Base-by-base conservation (phyloP, 169 alveolate genomes). In the Condylostoma magnum region DNA sequence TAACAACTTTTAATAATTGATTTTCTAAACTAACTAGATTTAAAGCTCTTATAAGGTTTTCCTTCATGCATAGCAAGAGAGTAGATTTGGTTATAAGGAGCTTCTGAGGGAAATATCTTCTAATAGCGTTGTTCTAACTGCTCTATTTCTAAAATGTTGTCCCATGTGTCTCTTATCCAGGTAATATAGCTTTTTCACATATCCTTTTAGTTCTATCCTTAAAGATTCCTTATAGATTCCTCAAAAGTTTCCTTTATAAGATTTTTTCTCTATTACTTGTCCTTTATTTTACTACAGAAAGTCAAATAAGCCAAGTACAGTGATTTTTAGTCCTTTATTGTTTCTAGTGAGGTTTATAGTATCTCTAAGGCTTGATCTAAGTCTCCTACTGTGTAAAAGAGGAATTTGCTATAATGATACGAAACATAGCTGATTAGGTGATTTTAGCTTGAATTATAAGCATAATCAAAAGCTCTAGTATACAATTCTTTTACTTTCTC, bases 111-210 rank as follows among this genome's bases (percentile, higher is more conserved):
- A 27, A 46, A n/a, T 6, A 44, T 6, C 47, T 66, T 33, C n/a
- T n/a, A 12, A 4, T 46, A 66, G 12, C 43, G 18, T 44, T 43
- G 18, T 47, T 66, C 75, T 0, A 47, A 43, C 30, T 66, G 65
- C 33, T n/a, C 18, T 12, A 66, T 25, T 8, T n/a, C 10, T 10
- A 20, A 10, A 12, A 46, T 43, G 33, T 47, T 47, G 6, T 15
- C 28, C 41, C 75, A 66, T 27, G 20, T 12, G 3, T 30, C 30
- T 25, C 63, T n/a, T 8, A 66, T 25, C 27, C 43, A 66, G 38
- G 28, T 63, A 5, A 66, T 10, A 30, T 66, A 66, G 6, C 54
- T 60, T 60, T 60, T 60, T 60, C 71, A 41, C 43, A 60, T n/a
- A 38, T 55, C 20, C 37, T 46, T 25, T 47, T 66, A 3, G 66